Percentiles rank a stretch among this genome's conserved stretches.
Evolutionary conservation across 2,329 filamentous ascomycete genomes (phyloP).

Genomic region (Fusarium poae): DNA sequence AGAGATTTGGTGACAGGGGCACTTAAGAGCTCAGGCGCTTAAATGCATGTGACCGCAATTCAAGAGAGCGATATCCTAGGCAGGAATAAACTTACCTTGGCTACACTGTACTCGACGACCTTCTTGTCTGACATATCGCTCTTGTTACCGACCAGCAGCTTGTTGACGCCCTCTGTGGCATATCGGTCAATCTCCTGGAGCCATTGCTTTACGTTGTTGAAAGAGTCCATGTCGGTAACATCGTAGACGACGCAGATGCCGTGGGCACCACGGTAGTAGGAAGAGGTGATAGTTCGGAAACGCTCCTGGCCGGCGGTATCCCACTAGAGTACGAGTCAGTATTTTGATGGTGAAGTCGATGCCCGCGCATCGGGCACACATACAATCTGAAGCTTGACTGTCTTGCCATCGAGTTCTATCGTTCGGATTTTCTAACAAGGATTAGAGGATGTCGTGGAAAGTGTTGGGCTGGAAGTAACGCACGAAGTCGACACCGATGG

Average conservation of each 20-base stretch:
- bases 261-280: constrained; percentile 98
- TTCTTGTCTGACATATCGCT: constrained; percentile 99
- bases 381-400: constrained; percentile 99
- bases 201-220: constrained; percentile 99
- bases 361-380: constrained; percentile 53
- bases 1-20: constrained; percentile 22
- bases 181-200: constrained; percentile 99
- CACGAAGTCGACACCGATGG: constrained; percentile 99
- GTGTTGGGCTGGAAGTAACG: constrained; percentile 55
- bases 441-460: constrained; percentile 26
- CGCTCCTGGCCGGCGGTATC: constrained; percentile 99
- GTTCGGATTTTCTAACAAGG: constrained; percentile 93
- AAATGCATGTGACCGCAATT: constrained; percentile 42
- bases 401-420: constrained; percentile 99
- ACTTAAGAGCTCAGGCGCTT: constrained; percentile 20
- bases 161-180: constrained; percentile 99
- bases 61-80: constrained; percentile 2
- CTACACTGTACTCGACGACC: constrained; percentile 99
- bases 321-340: constrained; percentile 73
- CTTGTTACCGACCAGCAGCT: constrained; percentile 99
- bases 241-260: constrained; percentile 99
- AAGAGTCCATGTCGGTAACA: constrained; percentile 99
- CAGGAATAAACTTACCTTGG: constrained; percentile 77
- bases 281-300: constrained; percentile 99
- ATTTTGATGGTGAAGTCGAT: not conserved